Conservation (phyloP, 306 rosid genomes). For the apple (Malus domestica) region ASM211411v1 NC_041790.1:6662001-6662500, state of each 20-base stretch:
- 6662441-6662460: neutral
- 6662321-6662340: neutral
- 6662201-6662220: neutral
- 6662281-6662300: neutral
- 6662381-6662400: neutral
- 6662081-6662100: neutral
- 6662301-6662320: neutral
- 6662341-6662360: neutral
- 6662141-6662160: neutral
- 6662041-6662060: neutral
- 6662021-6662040: neutral
- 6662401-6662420: neutral
- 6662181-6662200: neutral
- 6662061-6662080: neutral
- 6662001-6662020: neutral
- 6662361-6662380: neutral
- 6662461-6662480: neutral
- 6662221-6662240: neutral
- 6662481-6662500: neutral
- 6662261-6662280: neutral
- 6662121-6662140: neutral
- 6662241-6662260: neutral
- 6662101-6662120: neutral
- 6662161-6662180: neutral
- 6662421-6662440: neutral